Conservation (phyloP, 139 green algal species). For the Bryopsis sp. region DNA sequence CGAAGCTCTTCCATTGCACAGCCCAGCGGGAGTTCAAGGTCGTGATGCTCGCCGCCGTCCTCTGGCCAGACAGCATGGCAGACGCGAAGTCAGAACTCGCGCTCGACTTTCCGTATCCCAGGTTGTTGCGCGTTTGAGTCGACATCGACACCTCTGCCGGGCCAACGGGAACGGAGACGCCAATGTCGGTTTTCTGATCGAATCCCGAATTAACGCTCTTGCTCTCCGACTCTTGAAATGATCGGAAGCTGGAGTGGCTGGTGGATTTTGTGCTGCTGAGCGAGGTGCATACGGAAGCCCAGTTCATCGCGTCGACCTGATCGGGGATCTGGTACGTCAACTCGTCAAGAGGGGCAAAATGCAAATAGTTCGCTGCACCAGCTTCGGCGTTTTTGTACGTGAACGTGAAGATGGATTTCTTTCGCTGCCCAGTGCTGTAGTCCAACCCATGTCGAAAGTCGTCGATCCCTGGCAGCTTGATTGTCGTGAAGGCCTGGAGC, state of each 20-base stretch:
- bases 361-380: not conserved
- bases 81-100: not conserved
- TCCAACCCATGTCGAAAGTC: not conserved
- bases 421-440: not conserved
- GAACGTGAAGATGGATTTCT: not conserved
- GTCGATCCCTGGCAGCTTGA: not conserved
- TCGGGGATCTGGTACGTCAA: not conserved
- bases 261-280: not conserved
- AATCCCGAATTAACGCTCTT: not conserved
- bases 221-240: not conserved
- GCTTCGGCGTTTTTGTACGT: not conserved
- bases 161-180: not conserved
- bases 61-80: not conserved
- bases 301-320: not conserved
- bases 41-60: not conserved
- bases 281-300: not conserved
- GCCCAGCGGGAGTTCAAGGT: not conserved
- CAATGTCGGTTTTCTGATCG: slow-evolving; percentile 1
- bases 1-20: not conserved
- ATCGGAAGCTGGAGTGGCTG: not conserved
- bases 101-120: slow-evolving; percentile 3
- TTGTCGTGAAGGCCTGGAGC: too few relatives aligned
- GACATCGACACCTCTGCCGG: not conserved
- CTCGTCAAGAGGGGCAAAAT: not conserved
- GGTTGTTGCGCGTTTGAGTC: not conserved